These are phyloP conservation scores for Kwoniella europaea DNA, from an alignment of 768 basidiomycete genomes.

Conservation along the genomic window DNA sequence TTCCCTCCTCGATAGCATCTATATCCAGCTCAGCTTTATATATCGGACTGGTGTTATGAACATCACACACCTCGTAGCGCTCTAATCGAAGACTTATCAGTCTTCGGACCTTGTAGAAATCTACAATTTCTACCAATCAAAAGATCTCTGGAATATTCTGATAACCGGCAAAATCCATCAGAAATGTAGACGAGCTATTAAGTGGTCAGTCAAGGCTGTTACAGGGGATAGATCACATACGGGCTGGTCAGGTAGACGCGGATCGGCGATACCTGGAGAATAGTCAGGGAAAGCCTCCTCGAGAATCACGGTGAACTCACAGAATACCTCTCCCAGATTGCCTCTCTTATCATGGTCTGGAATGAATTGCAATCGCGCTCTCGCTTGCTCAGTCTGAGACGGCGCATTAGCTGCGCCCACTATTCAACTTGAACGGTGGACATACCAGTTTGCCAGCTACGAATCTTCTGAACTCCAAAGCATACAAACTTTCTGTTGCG, in stretches of 20 bases:
- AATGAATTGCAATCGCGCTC: constrained; percentile 25
- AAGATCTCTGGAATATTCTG: constrained; percentile 31
- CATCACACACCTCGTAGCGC: constrained; percentile 21
- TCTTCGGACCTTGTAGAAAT: constrained; percentile 36
- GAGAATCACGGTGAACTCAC: constrained; percentile 18
- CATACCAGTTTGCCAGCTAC: constrained; percentile 32
- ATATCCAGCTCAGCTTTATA: not conserved
- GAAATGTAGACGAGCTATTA: constrained; percentile 32
- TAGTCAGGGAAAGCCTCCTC: not conserved
- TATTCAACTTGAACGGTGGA: not conserved
- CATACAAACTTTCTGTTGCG: constrained; percentile 25
- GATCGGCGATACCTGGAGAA: constrained; percentile 30
- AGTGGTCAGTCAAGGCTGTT: too few species aligned
- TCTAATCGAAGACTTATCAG: constrained; percentile 29
- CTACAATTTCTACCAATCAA: constrained; percentile 37
- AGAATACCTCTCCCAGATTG: constrained; percentile 38
- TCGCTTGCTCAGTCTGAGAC: constrained; percentile 28
- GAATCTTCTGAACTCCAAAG: constrained; percentile 35
- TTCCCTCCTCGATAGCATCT: constrained; percentile 31
- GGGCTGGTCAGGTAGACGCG: constrained; percentile 31
- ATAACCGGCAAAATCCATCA: constrained; percentile 35
- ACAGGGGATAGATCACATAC: constrained; percentile 7
- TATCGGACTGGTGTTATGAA: not conserved
- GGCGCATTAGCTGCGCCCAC: not conserved
- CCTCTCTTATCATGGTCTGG: constrained; percentile 25